Base-by-base conservation (phyloP, 768 basidiomycete genomes). In the Ramaria sp. region DNA sequence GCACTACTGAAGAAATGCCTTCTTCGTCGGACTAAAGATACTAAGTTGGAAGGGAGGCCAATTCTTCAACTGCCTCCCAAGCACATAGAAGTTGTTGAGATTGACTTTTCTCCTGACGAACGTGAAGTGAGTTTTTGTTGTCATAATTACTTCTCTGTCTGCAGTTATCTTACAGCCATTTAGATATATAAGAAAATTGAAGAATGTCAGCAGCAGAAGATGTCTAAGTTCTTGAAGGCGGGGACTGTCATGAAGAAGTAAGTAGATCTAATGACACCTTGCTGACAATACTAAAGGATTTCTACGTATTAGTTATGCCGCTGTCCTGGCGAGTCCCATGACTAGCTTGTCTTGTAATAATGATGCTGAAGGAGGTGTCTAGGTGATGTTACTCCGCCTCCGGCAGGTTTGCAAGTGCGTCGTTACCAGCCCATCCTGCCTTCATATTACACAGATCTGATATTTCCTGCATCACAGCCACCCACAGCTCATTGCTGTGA, bases 371-470 rank as follows among this genome's bases (percentile, higher is more conserved):
- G 6, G 12, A 15, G 45, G 50, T 34, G 4, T 24, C 27, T 60
- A 83, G 72, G 80, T 86, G 22, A 74, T 89, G 76, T 83, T 90
- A 18, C 72, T 89, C 32, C 81, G 87, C 5, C 69, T 91, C 38
- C 74, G 86, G 4, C 87, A 88, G 61, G 67, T 88, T 0, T 85
- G 83, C 61, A 78, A 78, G 59, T 60, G 34, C 28, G 59, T 44
- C n/a, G 32, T 34, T 34, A 34, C 32, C 32, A 8, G 9, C 22
- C 24, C 37, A 47, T 25, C 16, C 25, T 18, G 18, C 13, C 32
- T 27, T 15, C 22, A 15, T 36, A 27, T 9, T 27, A n/a, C 27
- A 22, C 48, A 59, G 13, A 48, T 44, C 28, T 63, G 63, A 25
- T 28, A 24, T 44, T 45, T 24, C 37, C 27, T 8, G 12, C 5